phyloP scores from a whole-genome alignment of 192 early-diverging fungal species.

The Backusella parvicylindrica region DNA sequence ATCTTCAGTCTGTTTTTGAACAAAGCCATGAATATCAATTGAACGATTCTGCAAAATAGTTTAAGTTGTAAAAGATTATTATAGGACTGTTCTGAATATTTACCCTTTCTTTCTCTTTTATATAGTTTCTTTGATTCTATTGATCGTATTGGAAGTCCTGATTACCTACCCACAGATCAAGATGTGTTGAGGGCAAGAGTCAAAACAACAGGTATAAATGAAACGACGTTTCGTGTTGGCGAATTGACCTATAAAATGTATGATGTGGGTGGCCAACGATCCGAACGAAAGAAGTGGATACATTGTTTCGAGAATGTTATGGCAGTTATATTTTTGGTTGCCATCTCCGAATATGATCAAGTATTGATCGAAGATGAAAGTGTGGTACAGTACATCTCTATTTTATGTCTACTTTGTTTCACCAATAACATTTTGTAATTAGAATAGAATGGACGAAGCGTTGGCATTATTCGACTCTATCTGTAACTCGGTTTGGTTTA shows the following conservation, averaged over 20 bases:
- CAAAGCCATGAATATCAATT: constrained; percentile 89
- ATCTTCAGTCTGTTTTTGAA: constrained; percentile 73
- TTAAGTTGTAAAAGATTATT: not conserved
- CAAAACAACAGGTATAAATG: constrained; percentile 95
- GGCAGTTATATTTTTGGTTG: constrained; percentile 91
- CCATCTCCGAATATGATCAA: constrained; percentile 94
- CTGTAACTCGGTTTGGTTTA: constrained; percentile 95
- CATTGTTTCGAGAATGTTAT: constrained; percentile 98
- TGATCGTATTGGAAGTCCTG: constrained; percentile 73
- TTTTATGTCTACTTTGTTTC: not conserved
- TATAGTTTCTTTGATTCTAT: constrained; percentile 89
- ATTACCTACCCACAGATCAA: constrained; percentile 90
- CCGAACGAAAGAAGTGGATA: constrained; percentile 98
- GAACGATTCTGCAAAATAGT: constrained; percentile 94
- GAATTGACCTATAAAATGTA: constrained; percentile 93
- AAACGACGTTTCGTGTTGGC: constrained; percentile 86
- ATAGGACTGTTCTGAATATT: constrained; percentile 17
- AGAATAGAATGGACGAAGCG: constrained; percentile 96
- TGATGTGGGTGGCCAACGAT: constrained; percentile 96
- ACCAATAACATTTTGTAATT: not conserved
- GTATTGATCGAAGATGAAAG: constrained; percentile 93
- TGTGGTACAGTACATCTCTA: constrained; percentile 49
- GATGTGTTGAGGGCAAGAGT: constrained; percentile 93
- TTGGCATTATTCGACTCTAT: constrained; percentile 94
- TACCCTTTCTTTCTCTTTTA: not conserved